Evolutionary conservation across 2,329 filamentous ascomycete genomes (phyloP).

Genomic region (Colletotrichum echinochloae): DNA sequence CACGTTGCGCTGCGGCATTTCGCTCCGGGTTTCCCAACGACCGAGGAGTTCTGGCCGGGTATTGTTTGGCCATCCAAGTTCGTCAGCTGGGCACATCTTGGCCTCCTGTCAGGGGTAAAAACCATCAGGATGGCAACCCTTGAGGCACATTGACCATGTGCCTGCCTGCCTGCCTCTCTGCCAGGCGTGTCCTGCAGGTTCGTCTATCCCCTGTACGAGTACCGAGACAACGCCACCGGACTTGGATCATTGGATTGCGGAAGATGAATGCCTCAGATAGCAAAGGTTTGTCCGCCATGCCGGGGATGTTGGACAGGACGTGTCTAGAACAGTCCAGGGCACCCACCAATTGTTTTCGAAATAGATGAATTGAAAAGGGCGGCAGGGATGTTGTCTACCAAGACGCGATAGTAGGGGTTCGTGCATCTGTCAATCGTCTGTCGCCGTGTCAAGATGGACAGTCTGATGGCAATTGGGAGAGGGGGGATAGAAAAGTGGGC

Average conservation of each 20-base stretch:
- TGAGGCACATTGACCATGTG: not conserved
- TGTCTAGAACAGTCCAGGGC: not conserved
- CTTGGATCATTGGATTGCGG: conserved; percentile 27
- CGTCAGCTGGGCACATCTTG: conserved; percentile 25
- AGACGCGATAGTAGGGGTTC: not conserved
- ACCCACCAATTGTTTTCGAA: not conserved
- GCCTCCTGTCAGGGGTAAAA: conserved; percentile 24
- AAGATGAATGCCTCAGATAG: conserved; percentile 5
- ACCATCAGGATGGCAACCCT: conserved; percentile 18
- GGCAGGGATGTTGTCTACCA: not conserved
- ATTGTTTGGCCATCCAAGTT: not conserved
- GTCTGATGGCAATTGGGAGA: conserved; percentile 1
- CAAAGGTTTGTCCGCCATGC: not conserved
- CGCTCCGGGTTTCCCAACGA: conserved; percentile 34
- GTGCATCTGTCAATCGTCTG: not conserved
- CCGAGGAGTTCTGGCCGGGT: not conserved
- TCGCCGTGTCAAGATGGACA: not conserved
- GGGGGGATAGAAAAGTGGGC: not conserved
- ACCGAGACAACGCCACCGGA: conserved; percentile 25
- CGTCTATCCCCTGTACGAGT: not conserved
- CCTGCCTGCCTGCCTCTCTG: not conserved
- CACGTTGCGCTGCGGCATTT: conserved; percentile 34
- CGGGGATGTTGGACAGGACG: not conserved
- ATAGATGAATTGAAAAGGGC: not conserved
- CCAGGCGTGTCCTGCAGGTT: not conserved